Evolutionary conservation across 31 red algal genomes (phyloP).

Genomic region (Odonthalia washingtoniensis): DNA sequence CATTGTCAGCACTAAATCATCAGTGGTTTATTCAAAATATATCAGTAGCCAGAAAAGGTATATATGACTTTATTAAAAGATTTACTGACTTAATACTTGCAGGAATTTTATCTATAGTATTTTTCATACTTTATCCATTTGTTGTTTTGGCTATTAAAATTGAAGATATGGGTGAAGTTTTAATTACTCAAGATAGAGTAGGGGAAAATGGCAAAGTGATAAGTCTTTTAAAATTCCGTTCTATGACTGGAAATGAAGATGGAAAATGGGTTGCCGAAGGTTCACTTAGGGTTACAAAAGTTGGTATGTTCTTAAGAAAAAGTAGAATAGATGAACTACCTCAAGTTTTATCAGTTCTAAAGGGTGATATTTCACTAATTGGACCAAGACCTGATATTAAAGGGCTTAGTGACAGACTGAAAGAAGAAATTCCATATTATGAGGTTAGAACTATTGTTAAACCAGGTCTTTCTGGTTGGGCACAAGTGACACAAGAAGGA

Average conservation of each 20-base stretch:
- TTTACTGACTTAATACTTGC: too few relatives aligned
- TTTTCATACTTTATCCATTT: too few relatives aligned
- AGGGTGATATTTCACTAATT: neutral
- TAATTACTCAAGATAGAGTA: neutral
- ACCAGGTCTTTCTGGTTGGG: neutral
- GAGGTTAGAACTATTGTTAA: neutral
- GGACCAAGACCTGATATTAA: neutral
- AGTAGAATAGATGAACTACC: neutral
- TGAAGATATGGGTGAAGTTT: neutral
- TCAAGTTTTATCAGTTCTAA: neutral
- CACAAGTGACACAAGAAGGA: neutral
- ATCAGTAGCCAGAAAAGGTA: too few relatives aligned
- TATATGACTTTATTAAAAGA: too few relatives aligned
- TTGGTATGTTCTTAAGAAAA: neutral
- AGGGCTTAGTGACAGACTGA: neutral
- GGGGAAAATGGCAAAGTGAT: neutral
- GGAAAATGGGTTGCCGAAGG: neutral
- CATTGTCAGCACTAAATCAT: too few relatives aligned
- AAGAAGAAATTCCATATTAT: neutral
- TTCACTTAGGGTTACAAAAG: neutral
- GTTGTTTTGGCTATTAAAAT: constrained; percentile 2
- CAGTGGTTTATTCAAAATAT: too few relatives aligned
- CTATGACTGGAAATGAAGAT: neutral
- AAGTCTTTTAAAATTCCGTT: neutral
- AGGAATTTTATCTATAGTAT: too few relatives aligned